A percentile compares a stretch with the other conserved stretches of the same genome.
These are phyloP conservation scores for Annona cherimola DNA, from an alignment of 164 flowering plant genomes.

Conservation along the genomic window DNA sequence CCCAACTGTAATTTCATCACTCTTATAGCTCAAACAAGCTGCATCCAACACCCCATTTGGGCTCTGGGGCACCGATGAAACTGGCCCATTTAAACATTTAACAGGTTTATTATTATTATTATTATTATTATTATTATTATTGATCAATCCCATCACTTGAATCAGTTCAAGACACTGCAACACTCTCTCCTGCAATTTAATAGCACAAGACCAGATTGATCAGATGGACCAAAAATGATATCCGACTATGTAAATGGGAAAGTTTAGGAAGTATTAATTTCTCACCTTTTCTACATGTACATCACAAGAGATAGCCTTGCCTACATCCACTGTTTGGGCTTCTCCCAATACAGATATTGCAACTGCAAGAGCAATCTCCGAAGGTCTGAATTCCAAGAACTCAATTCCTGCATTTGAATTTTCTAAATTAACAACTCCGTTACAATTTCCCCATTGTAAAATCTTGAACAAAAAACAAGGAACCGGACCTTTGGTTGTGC, in stretches of 20 bases:
- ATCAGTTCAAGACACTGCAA: constrained; percentile 57
- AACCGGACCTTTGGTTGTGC: constrained; percentile 39
- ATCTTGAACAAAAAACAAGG: neutral
- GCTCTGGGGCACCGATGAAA: constrained; percentile 55
- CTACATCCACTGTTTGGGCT: constrained; percentile 35
- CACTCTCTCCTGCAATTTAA: constrained; percentile 61
- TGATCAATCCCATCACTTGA: constrained; percentile 31
- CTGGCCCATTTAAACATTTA: constrained; percentile 16
- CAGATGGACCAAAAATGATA: neutral
- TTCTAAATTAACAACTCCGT: neutral
- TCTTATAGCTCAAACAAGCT: constrained; percentile 78
- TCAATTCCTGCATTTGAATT: constrained; percentile 60
- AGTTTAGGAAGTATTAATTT: constrained; percentile 7
- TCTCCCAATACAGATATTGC: constrained; percentile 48
- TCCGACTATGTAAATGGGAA: constrained; percentile 3
- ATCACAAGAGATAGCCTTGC: constrained; percentile 35
- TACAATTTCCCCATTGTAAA: neutral
- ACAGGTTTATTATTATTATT: constrained; percentile 9
- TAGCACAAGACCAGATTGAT: neutral
- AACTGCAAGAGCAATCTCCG: constrained; percentile 78
- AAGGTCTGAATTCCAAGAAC: constrained; percentile 64
- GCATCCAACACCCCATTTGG: constrained; percentile 93
- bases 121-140: neutral
- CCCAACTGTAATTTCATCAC: constrained; percentile 55
- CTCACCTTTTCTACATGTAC: constrained; percentile 49